Evolutionary conservation across 768 basidiomycete species (phyloP), one percentile per base, ranked within the genome.

Genomic region (Kwoniella shandongensis): DNA sequence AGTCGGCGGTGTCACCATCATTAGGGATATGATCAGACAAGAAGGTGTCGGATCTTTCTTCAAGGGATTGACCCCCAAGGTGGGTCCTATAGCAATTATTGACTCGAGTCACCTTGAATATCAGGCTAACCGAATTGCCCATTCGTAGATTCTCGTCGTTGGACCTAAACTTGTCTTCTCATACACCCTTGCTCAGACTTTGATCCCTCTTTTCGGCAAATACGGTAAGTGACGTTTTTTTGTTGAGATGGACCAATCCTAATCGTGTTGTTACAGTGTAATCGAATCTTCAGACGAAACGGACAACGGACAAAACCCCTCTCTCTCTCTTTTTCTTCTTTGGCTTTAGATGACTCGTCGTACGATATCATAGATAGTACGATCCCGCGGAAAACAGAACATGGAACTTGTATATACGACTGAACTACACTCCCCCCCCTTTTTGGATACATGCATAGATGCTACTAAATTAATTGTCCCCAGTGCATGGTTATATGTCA

Each of bases 111-210:
- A 26, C 2, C 22, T 15, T 12, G 6, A 35, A 17, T 40, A 55
- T 48, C 6, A 38, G 13, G 22, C 8, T 44, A 22, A 11, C 6
- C 3, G 15, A 8, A n/a, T n/a, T n/a, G n/a, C 38, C 26, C 35
- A n/a, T 29, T 22, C 26, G 4, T 66, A 93, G 90, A 88, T 94
- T 67, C 82, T 97, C 44, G 91, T 97, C 60, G 92, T 98, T 35
- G 93, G 92, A 49, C 94, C 94, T 38, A 97, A 98, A 80, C 85
- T 98, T 32, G 91, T 98, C 67, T 98, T 98, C 83, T 91, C 89
- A 69, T 97, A 94, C 80, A 98, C 94, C 46, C 83, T 97, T 3
- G 94, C 94, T 11, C 94, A 98, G 78, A 88, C 88, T 17, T 81
- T 98, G 77, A 97, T 98, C 80, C 93, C 93, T 44, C 79, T 87